A percentile compares a stretch with the other conserved stretches of the same genome.
Evolutionary conservation across 2,329 filamentous ascomycete species (phyloP).

Genomic region (Aspergillus eucalypticola): DNA sequence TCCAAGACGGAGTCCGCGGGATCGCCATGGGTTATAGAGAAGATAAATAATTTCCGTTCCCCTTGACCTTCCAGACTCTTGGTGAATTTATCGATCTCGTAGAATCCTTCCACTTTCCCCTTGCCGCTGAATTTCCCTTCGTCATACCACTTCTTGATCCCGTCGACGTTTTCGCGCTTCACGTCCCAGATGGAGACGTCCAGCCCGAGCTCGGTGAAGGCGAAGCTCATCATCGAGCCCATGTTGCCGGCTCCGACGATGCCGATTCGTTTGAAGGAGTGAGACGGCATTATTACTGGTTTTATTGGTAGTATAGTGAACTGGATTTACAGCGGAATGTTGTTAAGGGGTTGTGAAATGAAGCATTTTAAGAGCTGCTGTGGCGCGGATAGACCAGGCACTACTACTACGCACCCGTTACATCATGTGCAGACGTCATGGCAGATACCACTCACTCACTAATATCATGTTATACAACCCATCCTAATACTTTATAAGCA

Average conservation of each 20-base stretch:
- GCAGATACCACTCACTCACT: neutral
- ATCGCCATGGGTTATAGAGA: conserved; percentile 43
- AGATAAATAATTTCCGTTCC: conserved; percentile 40
- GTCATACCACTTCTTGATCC: conserved; percentile 26
- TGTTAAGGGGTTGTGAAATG: no score
- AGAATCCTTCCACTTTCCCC: conserved; percentile 36
- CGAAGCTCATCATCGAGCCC: conserved; percentile 47
- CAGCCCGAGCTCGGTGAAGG: conserved; percentile 41
- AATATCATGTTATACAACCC: neutral
- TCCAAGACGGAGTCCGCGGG: conserved; percentile 40
- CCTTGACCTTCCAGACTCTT: conserved; percentile 35
- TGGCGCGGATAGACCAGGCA: neutral
- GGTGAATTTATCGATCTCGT: conserved; percentile 39
- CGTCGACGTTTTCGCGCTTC: conserved; percentile 35
- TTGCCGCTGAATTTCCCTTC: conserved; percentile 26
- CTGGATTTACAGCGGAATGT: no score
- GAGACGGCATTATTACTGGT: conserved; percentile 19
- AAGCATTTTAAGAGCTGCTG: neutral
- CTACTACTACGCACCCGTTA: conserved; percentile 7
- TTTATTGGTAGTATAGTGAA: rapidly evolving
- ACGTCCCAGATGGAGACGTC: conserved; percentile 45
- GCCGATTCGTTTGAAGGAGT: conserved; percentile 40
- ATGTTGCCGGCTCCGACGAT: conserved; percentile 45
- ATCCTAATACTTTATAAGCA: neutral
- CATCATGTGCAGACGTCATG: conserved; percentile 13